Base-by-base conservation (phyloP, 2,329 filamentous ascomycete species). In the Epichloe sylvatica region DNA sequence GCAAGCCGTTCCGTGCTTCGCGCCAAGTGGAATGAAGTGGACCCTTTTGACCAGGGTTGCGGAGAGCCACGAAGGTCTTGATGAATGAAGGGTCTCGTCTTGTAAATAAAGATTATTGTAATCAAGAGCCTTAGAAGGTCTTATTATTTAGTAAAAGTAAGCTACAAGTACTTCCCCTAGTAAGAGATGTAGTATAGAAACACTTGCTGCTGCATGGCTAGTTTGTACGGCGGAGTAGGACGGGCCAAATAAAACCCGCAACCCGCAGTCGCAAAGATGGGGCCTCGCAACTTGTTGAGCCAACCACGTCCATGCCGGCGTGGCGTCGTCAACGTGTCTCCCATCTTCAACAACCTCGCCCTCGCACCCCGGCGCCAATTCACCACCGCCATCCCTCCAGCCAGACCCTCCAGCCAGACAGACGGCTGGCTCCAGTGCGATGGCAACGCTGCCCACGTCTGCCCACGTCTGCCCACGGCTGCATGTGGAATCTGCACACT, bases 261-360 rank as follows among this genome's bases (percentile, higher is more conserved):
- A 19, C 5, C 21, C 21, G 7, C 13, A n/a, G 19, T 43, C 8
- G 41, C 21, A 43, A 43, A 43, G 41, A 33, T 23, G 45, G 49
- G 46, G 34, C 19, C 34, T 17, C 15, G 17, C 46, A 23, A 17
- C 38, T 17, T 13, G n/a, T 17, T 13, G n/a, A 13, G 36, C 41
- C 50, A 46, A 49, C 43, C 49, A 45, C 46, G 21, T 51, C 38
- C 12, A 34, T 4, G 13, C 34, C 13, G 21, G 11, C 25, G 25
- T 11, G 25, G 25, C 25, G 25, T 17, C 2, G 17, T 17, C 17
- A 17, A 17, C 17, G 9, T 45, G 13, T 35, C 7, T 19, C 39
- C 49, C 45, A n/a, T 44, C 44, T 47, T 43, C 44, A 46, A 37
- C 44, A 46, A 37, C 43, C 19, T 46, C 42, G 34, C 13, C 23